Percentiles rank a stretch among this genome's conserved stretches.
Evolutionary conservation across 2,329 filamentous ascomycete species (phyloP).

Genomic region (Fusarium proliferatum): DNA sequence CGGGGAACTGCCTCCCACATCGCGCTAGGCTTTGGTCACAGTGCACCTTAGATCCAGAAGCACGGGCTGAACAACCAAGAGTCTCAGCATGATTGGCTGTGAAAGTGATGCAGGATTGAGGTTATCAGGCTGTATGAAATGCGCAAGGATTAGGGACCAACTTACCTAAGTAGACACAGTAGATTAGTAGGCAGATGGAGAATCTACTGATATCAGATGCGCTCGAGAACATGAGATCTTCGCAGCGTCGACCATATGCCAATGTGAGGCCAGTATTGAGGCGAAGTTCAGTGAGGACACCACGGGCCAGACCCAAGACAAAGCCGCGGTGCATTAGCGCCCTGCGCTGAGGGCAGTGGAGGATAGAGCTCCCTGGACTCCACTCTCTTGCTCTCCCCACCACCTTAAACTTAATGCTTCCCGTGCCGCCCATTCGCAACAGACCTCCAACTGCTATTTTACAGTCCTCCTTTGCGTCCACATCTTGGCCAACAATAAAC

Average conservation of each 20-base stretch:
- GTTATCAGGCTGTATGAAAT: background rate
- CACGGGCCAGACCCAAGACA: slow-evolving; percentile 31
- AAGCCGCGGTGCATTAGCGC: slow-evolving; percentile 43
- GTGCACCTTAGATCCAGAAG: slow-evolving; percentile 13
- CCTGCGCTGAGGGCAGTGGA: slow-evolving; percentile 1
- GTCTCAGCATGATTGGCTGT: background rate
- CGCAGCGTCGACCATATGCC: background rate
- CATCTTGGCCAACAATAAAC: slow-evolving; percentile 2
- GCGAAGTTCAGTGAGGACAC: slow-evolving; percentile 26
- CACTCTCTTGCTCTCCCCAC: slow-evolving; percentile 3
- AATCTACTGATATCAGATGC: background rate
- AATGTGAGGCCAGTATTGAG: slow-evolving; percentile 26
- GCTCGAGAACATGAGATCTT: background rate
- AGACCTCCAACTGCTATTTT: slow-evolving; percentile 2
- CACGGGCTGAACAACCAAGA: background rate
- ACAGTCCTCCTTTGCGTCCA: background rate
- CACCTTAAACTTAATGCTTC: slow-evolving; percentile 11
- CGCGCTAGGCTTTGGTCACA: slow-evolving; percentile 28
- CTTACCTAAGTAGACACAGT: background rate
- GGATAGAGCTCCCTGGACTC: slow-evolving; percentile 21
- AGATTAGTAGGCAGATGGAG: background rate
- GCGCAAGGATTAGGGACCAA: background rate
- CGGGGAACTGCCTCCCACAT: slow-evolving; percentile 32
- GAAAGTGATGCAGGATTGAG: background rate
- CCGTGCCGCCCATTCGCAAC: background rate